A percentile compares a stretch with the other conserved stretches of the same genome.
These are phyloP conservation scores for Talaromyces funiculosus DNA, from an alignment of 2,329 filamentous ascomycete genomes.

Conservation along the genomic window DNA sequence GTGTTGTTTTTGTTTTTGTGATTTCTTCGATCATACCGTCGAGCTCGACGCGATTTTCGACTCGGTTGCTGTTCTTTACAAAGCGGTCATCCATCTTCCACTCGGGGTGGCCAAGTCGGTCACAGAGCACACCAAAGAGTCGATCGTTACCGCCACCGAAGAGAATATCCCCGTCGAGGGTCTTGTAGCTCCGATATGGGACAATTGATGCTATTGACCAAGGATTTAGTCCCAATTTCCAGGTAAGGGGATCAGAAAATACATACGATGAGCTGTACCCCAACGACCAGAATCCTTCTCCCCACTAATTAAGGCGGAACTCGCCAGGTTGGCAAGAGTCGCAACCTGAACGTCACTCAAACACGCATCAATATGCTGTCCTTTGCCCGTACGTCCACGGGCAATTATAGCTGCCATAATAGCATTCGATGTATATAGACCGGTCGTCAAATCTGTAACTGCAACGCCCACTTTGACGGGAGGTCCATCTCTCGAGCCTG, in stretches of 20 bases:
- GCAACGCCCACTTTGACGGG: constrained; percentile 97
- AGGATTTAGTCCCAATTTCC: too few relatives aligned
- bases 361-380: constrained; percentile 87
- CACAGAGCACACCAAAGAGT: constrained; percentile 56
- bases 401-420: constrained; percentile 90
- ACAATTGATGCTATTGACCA: constrained; percentile 74
- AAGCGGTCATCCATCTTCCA: constrained; percentile 55
- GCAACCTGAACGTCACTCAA: constrained; percentile 93
- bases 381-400: constrained; percentile 66
- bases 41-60: constrained; percentile 65
- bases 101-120: constrained; percentile 52
- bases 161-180: constrained; percentile 57
- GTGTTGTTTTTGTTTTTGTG: constrained; percentile 70
- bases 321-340: constrained; percentile 90
- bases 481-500: constrained; percentile 76
- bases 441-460: constrained; percentile 92
- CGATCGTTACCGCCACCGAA: constrained; percentile 60
- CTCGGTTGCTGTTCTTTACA: constrained; percentile 54
- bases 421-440: constrained; percentile 88
- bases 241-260: too few relatives aligned
- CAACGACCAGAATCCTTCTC: constrained; percentile 82
- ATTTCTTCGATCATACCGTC: constrained; percentile 73
- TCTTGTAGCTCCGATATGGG: constrained; percentile 78
- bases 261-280: constrained; percentile 81
- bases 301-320: constrained; percentile 81